These are phyloP conservation scores for Diaporthe helianthi DNA, from an alignment of 2,329 filamentous ascomycete species.

Conservation along the genomic window DNA sequence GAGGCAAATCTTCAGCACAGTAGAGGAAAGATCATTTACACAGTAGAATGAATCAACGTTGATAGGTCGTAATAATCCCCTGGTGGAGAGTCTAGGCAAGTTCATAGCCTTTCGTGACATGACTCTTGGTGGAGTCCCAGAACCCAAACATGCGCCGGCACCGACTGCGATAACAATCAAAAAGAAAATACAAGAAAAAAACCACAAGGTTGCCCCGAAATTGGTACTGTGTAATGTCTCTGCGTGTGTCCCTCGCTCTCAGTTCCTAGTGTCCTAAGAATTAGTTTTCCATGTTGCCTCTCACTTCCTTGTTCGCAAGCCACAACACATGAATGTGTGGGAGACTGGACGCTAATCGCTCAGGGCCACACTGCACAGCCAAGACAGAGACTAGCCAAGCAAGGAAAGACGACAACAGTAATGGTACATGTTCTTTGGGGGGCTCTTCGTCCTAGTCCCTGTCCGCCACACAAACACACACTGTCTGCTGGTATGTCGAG, in stretches of 20 bases:
- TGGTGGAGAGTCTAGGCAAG: neutral
- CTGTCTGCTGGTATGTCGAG: neutral
- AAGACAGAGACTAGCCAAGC: conserved; percentile 13
- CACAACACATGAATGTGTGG: conserved; percentile 11
- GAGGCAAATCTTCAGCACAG: conserved; percentile 2
- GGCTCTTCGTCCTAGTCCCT: neutral
- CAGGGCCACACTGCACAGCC: conserved; percentile 29
- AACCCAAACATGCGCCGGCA: conserved; percentile 14
- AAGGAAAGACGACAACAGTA: conserved; percentile 13
- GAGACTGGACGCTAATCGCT: conserved; percentile 28
- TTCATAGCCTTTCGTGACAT: neutral
- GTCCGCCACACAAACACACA: conserved; percentile 13
- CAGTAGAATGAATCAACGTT: conserved; percentile 15
- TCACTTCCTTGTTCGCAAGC: neutral
- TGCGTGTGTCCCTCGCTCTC: conserved; percentile 4
- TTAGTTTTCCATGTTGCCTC: conserved; percentile 31
- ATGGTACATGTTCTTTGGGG: conserved; percentile 23
- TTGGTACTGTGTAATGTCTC: neutral
- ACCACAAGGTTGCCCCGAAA: neutral
- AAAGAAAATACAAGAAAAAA: conserved; percentile 6
- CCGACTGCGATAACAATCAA: neutral
- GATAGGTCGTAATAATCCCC: conserved; percentile 18
- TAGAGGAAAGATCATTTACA: neutral
- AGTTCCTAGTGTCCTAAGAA: conserved; percentile 34
- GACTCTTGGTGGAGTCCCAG: conserved; percentile 15